These are phyloP conservation scores for Leccinum subgranulosum DNA, from an alignment of 768 basidiomycete genomes.

Conservation along the genomic window DNA sequence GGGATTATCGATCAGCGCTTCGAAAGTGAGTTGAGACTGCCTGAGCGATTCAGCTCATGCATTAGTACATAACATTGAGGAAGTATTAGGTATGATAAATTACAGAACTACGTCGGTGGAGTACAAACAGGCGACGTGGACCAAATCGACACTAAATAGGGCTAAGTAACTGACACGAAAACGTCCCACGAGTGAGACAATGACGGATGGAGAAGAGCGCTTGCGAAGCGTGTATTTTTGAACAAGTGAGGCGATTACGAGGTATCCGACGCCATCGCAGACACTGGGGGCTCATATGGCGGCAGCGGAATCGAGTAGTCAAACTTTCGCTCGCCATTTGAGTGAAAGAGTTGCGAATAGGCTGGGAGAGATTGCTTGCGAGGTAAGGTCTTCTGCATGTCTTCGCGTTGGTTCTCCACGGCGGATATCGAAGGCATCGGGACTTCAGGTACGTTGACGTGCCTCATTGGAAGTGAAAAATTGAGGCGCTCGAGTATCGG, in stretches of 20 bases:
- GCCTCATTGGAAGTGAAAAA: conserved; percentile 48
- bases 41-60: not conserved
- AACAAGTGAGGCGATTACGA: not conserved
- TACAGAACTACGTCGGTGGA: not conserved
- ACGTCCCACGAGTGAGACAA: not conserved
- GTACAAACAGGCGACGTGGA: conserved; percentile 9
- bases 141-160: conserved; percentile 3
- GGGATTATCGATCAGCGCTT: not conserved
- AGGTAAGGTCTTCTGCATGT: conserved; percentile 13
- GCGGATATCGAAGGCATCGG: not conserved
- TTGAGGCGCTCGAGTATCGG: conserved; percentile 25
- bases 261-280: conserved; percentile 1
- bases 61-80: not conserved
- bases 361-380: conserved; percentile 50
- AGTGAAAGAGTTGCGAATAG: conserved; percentile 75
- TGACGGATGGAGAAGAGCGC: not conserved
- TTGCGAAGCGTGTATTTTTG: not conserved
- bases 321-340: conserved; percentile 69
- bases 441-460: conserved; percentile 41
- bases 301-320: conserved; percentile 66
- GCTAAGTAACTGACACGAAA: not conserved
- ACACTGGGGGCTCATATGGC: conserved; percentile 47
- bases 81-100: not conserved
- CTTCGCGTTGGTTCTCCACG: conserved; percentile 3
- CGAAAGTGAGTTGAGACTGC: not conserved